Evolutionary conservation across 257 asterid genomes (phyloP), one percentile per base, ranked within the genome.

Genomic region (Fraxinus cuspidata): DNA sequence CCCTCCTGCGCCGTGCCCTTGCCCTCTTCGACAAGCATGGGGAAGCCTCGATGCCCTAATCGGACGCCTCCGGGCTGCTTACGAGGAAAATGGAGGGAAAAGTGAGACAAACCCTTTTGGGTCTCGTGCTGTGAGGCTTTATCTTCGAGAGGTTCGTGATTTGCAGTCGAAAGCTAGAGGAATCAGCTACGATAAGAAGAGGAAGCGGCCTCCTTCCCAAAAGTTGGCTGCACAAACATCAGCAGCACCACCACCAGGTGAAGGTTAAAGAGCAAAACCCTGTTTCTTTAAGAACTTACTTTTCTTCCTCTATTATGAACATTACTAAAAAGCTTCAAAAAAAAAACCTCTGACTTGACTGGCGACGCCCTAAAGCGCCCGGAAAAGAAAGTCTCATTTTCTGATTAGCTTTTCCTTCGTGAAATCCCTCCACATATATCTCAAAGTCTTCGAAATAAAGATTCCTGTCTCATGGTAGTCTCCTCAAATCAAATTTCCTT

Each of bases 11-110:
- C 88, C 86, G 67, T 86, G 90, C 81, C 83, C 86, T 71, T 86
- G 90, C 84, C 88, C 90, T n/a, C 88, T 86, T 80, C 80, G 86
- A 21, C 90, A 86, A 81, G 90, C 90, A 2, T 86, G 90, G 90
- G 90, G 90, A 71, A 86, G 88, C 90, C 90, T 86, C 16, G 90
- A 86, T 74, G 83, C 90, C 15, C 88, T 86, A 42, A 72, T 86
- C 31, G 89, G 89, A 5, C 81, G 89, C 15, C 87, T 86, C 19
- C 84, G 89, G 38, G 87, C 89, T 18, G 89, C 90, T 79, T 82
- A 72, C 40, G 90, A 87, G 78, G 88, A 87, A 51, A 87, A 87
- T 67, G 90, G 90, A n/a, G 88, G 88, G 27, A 63, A 44, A 34
- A 82, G 84, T 16, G 90, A 84, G 69, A 76, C 84, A 0, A 87